Conservation (phyloP, 768 basidiomycete species). For the Agaricus blazei region DNA sequence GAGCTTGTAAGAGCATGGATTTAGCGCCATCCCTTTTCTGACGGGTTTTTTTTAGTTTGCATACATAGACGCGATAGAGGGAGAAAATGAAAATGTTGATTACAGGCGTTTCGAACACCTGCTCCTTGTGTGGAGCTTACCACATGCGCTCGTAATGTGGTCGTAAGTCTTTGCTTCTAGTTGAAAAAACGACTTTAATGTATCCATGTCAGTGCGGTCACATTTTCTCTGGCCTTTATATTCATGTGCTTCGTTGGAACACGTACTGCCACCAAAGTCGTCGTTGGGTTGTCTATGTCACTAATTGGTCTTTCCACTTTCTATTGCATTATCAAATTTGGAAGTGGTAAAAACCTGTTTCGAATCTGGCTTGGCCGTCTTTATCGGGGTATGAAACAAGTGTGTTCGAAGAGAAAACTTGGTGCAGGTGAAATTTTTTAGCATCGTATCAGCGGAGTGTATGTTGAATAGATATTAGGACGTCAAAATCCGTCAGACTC, state of each 20-base stretch:
- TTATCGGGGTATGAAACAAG: too few relatives aligned
- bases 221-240: constrained; percentile 4
- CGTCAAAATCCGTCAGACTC: too few relatives aligned
- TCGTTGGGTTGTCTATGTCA: not conserved
- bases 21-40: not conserved
- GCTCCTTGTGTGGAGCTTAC: constrained; percentile 5
- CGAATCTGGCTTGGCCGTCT: not conserved
- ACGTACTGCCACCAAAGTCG: not conserved
- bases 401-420: too few relatives aligned
- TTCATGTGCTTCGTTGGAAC: constrained; percentile 5
- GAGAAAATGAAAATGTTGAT: not conserved
- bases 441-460: too few relatives aligned
- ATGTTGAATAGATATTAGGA: too few relatives aligned
- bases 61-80: not conserved
- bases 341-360: not conserved
- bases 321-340: constrained; percentile 1
- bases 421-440: too few relatives aligned
- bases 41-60: not conserved
- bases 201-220: not conserved
- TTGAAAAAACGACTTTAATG: too few relatives aligned
- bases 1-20: not conserved
- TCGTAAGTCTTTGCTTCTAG: not conserved
- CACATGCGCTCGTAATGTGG: constrained; percentile 6
- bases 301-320: not conserved
- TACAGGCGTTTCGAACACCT: not conserved